Conservation (phyloP, 2,329 filamentous ascomycete genomes). For the Sporothrix protearum region DNA sequence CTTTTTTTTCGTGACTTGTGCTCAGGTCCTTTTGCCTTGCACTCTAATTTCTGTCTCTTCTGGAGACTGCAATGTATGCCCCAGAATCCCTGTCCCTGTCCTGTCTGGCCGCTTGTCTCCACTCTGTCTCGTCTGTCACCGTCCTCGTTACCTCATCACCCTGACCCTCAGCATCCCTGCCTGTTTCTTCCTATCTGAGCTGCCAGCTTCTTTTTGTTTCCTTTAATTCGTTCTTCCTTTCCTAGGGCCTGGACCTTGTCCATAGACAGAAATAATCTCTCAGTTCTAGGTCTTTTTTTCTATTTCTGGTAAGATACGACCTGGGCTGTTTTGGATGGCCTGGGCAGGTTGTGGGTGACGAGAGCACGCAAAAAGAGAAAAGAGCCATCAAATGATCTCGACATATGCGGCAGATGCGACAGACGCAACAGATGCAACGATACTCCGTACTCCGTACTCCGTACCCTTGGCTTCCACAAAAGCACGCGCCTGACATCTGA, state of each 20-base stretch:
- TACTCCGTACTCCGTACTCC: background rate
- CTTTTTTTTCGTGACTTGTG: background rate
- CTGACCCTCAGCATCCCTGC: slow-evolving; percentile 4
- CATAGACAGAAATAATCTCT: slow-evolving; percentile 2
- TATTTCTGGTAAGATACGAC: background rate
- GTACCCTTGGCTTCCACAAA: background rate
- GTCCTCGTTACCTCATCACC: background rate
- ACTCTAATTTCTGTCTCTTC: background rate
- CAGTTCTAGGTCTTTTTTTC: background rate
- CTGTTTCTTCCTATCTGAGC: background rate
- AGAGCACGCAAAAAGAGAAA: background rate
- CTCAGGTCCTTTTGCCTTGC: background rate
- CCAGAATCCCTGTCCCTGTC: background rate
- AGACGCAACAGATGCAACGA: background rate
- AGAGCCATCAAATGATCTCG: background rate
- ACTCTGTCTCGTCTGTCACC: background rate
- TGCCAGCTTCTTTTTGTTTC: slow-evolving; percentile 3
- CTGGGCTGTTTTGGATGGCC: background rate
- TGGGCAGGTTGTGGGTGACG: no score
- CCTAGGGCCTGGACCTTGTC: background rate
- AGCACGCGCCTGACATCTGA: background rate
- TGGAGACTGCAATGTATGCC: background rate
- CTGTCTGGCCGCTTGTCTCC: slow-evolving; percentile 7
- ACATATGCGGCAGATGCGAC: background rate
- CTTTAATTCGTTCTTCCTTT: background rate